phyloP scores from a whole-genome alignment of 371 early-diverging fungal genomes.

The Zychaea mexicana region DNA sequence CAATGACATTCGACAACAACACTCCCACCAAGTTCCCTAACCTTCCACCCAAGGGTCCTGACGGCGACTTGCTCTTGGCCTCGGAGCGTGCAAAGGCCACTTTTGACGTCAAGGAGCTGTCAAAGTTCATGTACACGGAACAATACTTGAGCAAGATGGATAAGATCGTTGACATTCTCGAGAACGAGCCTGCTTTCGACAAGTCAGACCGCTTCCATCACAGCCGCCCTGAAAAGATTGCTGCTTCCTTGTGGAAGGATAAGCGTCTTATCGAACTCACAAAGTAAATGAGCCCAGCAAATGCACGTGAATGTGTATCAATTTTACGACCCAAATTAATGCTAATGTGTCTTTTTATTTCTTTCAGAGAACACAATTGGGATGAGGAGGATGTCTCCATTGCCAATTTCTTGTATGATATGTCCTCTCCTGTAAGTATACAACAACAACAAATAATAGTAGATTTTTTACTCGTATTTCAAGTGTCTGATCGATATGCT shows the following conservation, averaged over 20 bases:
- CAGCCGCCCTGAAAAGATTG: conserved; percentile 54
- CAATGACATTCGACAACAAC: conserved; percentile 31
- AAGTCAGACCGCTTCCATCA: conserved; percentile 57
- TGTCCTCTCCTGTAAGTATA: conserved; percentile 45
- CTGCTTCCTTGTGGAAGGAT: conserved; percentile 53
- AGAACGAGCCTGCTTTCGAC: conserved; percentile 63
- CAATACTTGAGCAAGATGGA: conserved; percentile 53
- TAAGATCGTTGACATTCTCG: conserved; percentile 52
- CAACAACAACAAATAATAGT: not conserved
- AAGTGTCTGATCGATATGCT: not conserved
- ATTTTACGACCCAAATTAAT: not conserved
- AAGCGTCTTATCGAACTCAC: conserved; percentile 54
- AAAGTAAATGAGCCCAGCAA: conserved; percentile 43
- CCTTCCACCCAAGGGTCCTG: conserved; percentile 54
- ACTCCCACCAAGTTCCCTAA: conserved; percentile 53
- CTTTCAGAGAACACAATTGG: conserved; percentile 50
- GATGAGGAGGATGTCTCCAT: conserved; percentile 40
- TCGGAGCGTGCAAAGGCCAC: conserved; percentile 59
- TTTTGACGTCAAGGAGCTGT: conserved; percentile 55
- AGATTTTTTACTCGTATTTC: not conserved
- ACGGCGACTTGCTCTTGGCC: conserved; percentile 60
- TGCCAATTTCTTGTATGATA: conserved; percentile 48
- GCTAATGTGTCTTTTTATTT: not conserved
- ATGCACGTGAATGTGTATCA: too few relatives aligned
- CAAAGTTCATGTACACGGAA: conserved; percentile 57